Evolutionary conservation across 345 rosid species (phyloP).

Genomic region (Carallia pectinifolia): DNA sequence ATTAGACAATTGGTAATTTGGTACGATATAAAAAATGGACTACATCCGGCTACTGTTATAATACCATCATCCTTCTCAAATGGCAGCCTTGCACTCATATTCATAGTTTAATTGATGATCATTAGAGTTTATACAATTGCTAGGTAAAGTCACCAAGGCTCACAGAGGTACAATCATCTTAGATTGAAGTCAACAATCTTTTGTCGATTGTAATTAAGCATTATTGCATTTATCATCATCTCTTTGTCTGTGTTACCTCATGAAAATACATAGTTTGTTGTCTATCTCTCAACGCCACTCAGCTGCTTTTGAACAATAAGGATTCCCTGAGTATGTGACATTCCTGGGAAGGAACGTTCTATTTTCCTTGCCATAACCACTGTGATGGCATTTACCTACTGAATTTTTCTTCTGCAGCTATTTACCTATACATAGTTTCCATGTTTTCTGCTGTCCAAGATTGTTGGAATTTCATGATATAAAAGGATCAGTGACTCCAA

Average conservation of each 20-base stretch:
- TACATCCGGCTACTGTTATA: too few relatives aligned
- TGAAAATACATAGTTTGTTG: conserved; percentile 38
- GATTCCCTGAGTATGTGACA: conserved; percentile 23
- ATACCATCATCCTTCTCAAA: too few relatives aligned
- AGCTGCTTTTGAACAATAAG: conserved; percentile 26
- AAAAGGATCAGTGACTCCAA: background rate
- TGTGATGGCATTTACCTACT: conserved; percentile 21
- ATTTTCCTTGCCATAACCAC: conserved; percentile 29
- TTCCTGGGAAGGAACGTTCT: conserved; percentile 35
- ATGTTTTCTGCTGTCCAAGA: background rate
- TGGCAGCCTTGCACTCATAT: background rate
- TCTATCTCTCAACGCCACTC: conserved; percentile 23
- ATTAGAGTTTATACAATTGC: background rate
- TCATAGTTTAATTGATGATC: background rate
- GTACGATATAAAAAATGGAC: too few relatives aligned
- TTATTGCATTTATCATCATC: conserved; percentile 34
- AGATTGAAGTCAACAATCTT: conserved; percentile 9
- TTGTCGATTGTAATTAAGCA: conserved; percentile 14
- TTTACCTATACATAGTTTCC: background rate
- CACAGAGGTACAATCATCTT: conserved; percentile 22
- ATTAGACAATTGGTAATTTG: too few relatives aligned
- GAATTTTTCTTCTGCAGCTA: background rate
- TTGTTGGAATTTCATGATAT: conserved; percentile 12
- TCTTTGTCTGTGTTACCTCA: conserved; percentile 27
- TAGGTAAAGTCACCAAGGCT: conserved; percentile 9